Conservation (phyloP, 2,329 filamentous ascomycete species). For the Dendrostoma leiphaemia region DNA sequence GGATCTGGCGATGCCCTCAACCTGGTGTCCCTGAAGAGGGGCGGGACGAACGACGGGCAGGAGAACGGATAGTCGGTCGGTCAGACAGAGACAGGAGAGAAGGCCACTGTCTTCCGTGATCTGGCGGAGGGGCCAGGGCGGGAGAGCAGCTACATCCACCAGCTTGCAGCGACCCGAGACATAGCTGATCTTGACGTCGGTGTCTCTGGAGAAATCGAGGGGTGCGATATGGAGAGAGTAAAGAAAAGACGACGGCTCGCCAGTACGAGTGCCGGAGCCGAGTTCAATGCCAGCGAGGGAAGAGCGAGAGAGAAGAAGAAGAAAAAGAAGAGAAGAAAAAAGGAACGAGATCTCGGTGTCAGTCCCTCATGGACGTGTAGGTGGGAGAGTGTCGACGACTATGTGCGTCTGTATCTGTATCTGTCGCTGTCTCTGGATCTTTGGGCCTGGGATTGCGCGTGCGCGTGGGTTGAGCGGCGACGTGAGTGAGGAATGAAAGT, state of each 20-base stretch:
- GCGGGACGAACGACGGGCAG: neutral
- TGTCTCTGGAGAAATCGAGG: constrained; percentile 1
- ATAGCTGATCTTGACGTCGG: constrained; percentile 18
- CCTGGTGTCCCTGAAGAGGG: neutral
- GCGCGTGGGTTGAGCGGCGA: neutral
- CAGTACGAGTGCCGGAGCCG: too few relatives aligned
- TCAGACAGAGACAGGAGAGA: constrained; percentile 4
- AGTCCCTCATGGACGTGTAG: neutral
- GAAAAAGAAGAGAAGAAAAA: constrained; percentile 2
- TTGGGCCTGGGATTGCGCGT: neutral
- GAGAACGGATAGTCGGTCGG: constrained; percentile 7
- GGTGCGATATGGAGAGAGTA: constrained; percentile 3
- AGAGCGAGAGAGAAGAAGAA: constrained; percentile 6
- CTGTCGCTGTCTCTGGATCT: too few relatives aligned
- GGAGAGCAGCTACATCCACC: constrained; percentile 16
- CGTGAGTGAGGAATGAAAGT: neutral
- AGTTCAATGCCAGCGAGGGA: neutral
- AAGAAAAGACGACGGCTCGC: neutral
- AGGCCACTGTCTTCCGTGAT: neutral
- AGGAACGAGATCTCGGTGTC: constrained; percentile 1
- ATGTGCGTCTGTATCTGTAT: neutral
- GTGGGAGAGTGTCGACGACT: neutral
- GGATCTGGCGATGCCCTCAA: neutral
- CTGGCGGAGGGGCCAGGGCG: constrained; percentile 16
- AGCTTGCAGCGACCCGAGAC: constrained; percentile 17